Conservation (phyloP, 139 green algal species). For the Coelastrella sp. region DNA sequence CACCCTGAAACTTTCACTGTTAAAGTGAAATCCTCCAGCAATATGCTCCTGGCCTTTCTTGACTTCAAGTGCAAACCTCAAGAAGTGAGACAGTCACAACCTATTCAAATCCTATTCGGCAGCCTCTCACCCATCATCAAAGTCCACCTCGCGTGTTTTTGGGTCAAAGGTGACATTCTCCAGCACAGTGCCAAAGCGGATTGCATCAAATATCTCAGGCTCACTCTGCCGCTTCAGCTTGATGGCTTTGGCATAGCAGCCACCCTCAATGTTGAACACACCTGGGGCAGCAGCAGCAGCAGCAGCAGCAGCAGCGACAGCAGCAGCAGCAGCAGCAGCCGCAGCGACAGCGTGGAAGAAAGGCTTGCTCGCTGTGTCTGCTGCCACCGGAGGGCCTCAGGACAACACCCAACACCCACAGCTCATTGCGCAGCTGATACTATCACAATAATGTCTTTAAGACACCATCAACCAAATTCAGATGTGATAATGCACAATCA, state of each 20-base stretch:
- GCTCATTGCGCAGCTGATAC: neutral
- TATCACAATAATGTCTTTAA: too few relatives aligned
- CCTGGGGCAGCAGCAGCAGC: neutral
- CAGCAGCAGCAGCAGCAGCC: neutral
- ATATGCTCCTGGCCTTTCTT: too few relatives aligned
- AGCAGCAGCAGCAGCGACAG: neutral
- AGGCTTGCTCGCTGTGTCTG: neutral
- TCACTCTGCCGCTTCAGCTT: slow-evolving; percentile 80
- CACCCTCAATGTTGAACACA: slow-evolving; percentile 66
- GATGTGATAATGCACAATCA: too few relatives aligned
- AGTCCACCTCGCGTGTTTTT: slow-evolving; percentile 75
- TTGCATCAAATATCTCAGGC: slow-evolving; percentile 91
- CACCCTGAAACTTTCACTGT: too few relatives aligned
- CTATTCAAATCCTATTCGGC: neutral
- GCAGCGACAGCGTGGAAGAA: neutral
- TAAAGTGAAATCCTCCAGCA: too few relatives aligned
- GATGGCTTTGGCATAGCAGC: slow-evolving; percentile 97
- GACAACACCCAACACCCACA: neutral
- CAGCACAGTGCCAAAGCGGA: slow-evolving; percentile 89
- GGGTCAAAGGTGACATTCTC: slow-evolving; percentile 94
- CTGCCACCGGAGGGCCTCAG: neutral
- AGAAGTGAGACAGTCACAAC: neutral
- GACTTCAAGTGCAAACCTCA: too few relatives aligned
- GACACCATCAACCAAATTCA: too few relatives aligned
- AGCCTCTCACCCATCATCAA: slow-evolving; percentile 30